Evolutionary conservation across 2,329 filamentous ascomycete species (phyloP), one percentile per base, ranked within the genome.

Genomic region (Nemania sp.): DNA sequence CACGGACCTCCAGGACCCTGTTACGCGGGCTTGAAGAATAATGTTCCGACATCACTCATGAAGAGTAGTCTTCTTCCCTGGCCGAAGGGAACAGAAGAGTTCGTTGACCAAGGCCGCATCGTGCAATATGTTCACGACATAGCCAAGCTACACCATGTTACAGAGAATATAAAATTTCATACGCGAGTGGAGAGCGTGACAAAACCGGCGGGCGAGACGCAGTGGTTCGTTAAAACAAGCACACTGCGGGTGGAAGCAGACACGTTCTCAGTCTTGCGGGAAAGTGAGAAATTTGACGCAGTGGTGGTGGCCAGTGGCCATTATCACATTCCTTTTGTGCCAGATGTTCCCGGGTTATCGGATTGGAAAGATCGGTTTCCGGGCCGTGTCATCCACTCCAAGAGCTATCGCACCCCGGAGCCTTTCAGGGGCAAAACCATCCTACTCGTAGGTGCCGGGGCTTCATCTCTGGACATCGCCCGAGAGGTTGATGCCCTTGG

Each of bases 301-400:
- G 82, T 93, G 0, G 85, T 92, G 0, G 86, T 91, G 2, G 89
- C 90, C 0, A 88, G 84, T 29, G 91, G 91, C 0, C 90, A 93
- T 77, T 92, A 91, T 73, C 86, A 87, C 70, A 82, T 89, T 0
- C 88, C 89, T 0, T 86, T 85, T 64, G 79, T 92, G 1, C 90
- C 91, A 0, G 82, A 86, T 47, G 85, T 90, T 2, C 78, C 82
- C 0, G 91, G 91, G 0, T 80, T 92, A 3, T 76, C 80, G 27
- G 81, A 81, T 18, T 92, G 87, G 87, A 87, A 90, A 73, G 60
- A 77, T 11, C 72, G 74, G 3, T 88, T 87, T 69, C 86, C 87
- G 0, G 81, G 80, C 0, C 74, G 80, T 3, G 84, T 93, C 22
- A 84, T 83, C 3, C 91, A 93, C 74, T 93, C 92, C 0, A 95